Conservation (phyloP, 2,329 filamentous ascomycete genomes). For the Sporothrix brasiliensis region DNA sequence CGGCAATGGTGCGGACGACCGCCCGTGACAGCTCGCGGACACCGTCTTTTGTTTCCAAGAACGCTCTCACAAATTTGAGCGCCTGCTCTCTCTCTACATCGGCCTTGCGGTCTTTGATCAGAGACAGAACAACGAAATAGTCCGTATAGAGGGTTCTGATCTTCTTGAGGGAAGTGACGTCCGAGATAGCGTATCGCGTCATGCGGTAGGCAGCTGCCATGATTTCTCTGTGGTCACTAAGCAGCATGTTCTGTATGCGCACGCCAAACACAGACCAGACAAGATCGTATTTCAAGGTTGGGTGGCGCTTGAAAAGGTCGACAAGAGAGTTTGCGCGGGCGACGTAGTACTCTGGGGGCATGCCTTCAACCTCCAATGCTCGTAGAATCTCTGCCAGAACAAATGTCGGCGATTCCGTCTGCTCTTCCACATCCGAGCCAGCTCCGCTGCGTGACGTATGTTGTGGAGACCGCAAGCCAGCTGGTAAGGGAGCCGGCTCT, state of each 20-base stretch:
- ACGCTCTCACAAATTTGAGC: constrained; percentile 91
- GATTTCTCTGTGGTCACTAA: constrained; percentile 94
- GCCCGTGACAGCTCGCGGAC: constrained; percentile 83
- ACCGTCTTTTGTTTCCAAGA: constrained; percentile 92
- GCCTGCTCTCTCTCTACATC: constrained; percentile 96
- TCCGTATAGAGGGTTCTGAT: constrained; percentile 89
- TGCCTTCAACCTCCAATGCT: constrained; percentile 81
- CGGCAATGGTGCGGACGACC: constrained; percentile 85
- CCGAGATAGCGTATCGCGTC: constrained; percentile 91
- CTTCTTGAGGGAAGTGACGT: constrained; percentile 82
- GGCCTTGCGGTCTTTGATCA: constrained; percentile 96
- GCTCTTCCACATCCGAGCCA: constrained; percentile 66
- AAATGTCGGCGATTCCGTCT: constrained; percentile 85
- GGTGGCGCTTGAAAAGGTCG: constrained; percentile 92
- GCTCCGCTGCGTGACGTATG: constrained; percentile 59
- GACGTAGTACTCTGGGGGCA: constrained; percentile 94
- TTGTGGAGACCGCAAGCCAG: constrained; percentile 59
- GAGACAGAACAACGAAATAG: constrained; percentile 84
- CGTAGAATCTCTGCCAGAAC: constrained; percentile 88
- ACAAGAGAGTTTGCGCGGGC: constrained; percentile 88
- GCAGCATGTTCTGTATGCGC: constrained; percentile 90
- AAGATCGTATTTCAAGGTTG: constrained; percentile 92
- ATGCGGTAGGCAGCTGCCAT: constrained; percentile 93
- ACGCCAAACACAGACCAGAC: constrained; percentile 95
- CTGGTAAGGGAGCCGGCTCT: constrained; percentile 49